Evolutionary conservation across 371 early-diverging fungal genomes (phyloP).

Genomic region (Rhizopus stolonifer): DNA sequence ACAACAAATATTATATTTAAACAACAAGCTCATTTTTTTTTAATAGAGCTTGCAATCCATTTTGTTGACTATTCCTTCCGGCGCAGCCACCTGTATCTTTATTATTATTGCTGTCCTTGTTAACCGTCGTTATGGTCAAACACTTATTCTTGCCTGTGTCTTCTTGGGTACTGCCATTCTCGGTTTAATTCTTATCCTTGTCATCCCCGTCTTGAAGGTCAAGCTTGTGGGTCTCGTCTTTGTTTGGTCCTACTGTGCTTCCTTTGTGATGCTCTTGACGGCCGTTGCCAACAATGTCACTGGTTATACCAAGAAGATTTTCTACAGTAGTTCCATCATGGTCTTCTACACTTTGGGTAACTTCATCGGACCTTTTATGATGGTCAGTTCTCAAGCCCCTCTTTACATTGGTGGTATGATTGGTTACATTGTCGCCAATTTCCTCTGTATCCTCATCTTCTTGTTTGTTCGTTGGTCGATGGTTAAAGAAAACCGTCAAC

Average conservation of each 20-base stretch:
- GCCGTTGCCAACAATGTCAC: slow-evolving; percentile 26
- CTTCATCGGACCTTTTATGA: slow-evolving; percentile 36
- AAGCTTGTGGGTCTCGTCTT: slow-evolving; percentile 38
- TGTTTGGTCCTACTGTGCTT: slow-evolving; percentile 31
- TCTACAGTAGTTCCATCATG: slow-evolving; percentile 24
- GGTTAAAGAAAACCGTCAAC: slow-evolving; percentile 24
- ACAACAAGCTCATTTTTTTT: too few relatives aligned
- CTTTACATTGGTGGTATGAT: slow-evolving; percentile 34
- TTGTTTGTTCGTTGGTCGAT: slow-evolving; percentile 15
- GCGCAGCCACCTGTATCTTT: slow-evolving; percentile 29
- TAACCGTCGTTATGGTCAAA: slow-evolving; percentile 36
- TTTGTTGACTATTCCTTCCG: slow-evolving; percentile 40
- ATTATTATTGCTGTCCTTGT: slow-evolving; percentile 36
- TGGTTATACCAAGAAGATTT: slow-evolving; percentile 39
- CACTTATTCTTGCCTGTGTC: slow-evolving; percentile 27
- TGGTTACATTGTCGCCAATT: slow-evolving; percentile 26
- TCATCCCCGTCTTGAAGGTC: slow-evolving; percentile 35
- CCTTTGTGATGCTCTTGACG: slow-evolving; percentile 12
- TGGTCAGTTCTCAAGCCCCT: slow-evolving; percentile 27
- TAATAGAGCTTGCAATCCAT: slow-evolving; percentile 24
- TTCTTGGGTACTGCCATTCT: slow-evolving; percentile 27
- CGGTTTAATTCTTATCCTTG: slow-evolving; percentile 36
- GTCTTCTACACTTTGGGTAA: slow-evolving; percentile 30
- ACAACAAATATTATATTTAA: too few relatives aligned
- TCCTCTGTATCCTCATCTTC: slow-evolving; percentile 25